phyloP scores from a whole-genome alignment of 495 filamentous ascomycete genomes.

The Penicillium ucsense region DNA sequence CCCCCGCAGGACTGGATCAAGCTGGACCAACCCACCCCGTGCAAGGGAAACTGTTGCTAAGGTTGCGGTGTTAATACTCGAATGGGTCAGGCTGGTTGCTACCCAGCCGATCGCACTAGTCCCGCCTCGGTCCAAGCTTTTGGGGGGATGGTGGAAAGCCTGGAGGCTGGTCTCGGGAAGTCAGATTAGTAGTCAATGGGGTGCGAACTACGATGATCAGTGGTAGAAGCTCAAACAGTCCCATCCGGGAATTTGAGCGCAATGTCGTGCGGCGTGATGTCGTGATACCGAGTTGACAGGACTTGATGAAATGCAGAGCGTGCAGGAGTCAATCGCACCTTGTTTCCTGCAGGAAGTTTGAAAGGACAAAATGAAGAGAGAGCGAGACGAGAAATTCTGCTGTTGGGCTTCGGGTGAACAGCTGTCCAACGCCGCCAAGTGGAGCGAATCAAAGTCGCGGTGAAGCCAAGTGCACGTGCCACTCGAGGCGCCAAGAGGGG shows the following conservation, averaged over 20 bases:
- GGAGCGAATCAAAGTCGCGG: conserved; percentile 31
- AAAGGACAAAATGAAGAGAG: conserved; percentile 2
- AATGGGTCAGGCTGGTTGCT: conserved; percentile 14
- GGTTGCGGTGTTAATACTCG: neutral
- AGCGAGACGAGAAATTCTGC: conserved; percentile 7
- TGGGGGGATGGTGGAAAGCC: neutral
- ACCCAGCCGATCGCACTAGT: conserved; percentile 23
- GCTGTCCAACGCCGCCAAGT: conserved; percentile 7
- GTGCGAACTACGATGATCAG: neutral
- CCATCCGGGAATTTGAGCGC: no score
- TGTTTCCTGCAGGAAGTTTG: neutral
- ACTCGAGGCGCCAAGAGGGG: conserved; percentile 11
- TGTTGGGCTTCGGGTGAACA: conserved; percentile 5
- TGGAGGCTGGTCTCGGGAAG: neutral
- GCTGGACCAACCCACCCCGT: neutral
- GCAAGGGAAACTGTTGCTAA: no score
- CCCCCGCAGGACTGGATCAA: conserved; percentile 6
- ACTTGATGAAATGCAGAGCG: neutral
- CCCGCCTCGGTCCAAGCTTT: conserved; percentile 3
- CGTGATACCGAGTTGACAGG: no score
- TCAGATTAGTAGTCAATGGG: neutral
- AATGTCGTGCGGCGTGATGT: no score
- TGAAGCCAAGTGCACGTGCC: conserved; percentile 31
- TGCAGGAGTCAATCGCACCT: neutral
- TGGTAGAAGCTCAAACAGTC: neutral